Base-by-base conservation (phyloP, 2,329 filamentous ascomycete genomes). In the Pseudopyricularia cyperi region DNA sequence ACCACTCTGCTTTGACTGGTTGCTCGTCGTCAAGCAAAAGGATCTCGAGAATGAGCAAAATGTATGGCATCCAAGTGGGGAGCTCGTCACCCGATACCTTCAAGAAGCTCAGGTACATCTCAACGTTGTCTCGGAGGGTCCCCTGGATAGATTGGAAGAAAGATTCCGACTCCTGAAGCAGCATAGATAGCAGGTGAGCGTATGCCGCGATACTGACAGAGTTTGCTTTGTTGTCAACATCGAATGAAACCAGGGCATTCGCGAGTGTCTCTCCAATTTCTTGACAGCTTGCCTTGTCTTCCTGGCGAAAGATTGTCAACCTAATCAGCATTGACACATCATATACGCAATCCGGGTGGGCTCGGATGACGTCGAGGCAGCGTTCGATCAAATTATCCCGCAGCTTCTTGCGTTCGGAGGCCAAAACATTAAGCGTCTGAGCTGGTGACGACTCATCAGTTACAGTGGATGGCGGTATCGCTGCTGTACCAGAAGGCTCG, bases 21-120 rank as follows among this genome's bases (percentile, higher is more conserved):
- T 91, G 83, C 60, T 88, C 84, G 65, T 97, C 93, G 59, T 95
- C 87, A 14, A 86, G 85, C n/a, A 98, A 73, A 32, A 97, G 73
- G 51, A 87, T 87, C 71, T 99, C 93, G 48, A 97, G 76, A 49
- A 98, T 86, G 15, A 97, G 75, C 33, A 98, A 73, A 32, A 97
- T 82, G 61, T 93, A 90, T 12, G 89, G 87, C 57, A 97, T 85
- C 89, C 91, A 98, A 1, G 89, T 87, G 4, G 89, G 87, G n/a
- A 89, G 73, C 3, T 83, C 79, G 26, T 82, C 79, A 0, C 80
- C 71, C 5, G 80, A 73, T 4, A 89, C 71, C 60, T 85, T 84
- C 58, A 98, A 78, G 65, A 96, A 96, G 2, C 73, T 76, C 28
- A 95, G 74, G 55, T 96, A 80, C 35, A 82, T 82, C 9, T 75